phyloP scores from a whole-genome alignment of 306 rosid species.

The Rosa persica region DNA sequence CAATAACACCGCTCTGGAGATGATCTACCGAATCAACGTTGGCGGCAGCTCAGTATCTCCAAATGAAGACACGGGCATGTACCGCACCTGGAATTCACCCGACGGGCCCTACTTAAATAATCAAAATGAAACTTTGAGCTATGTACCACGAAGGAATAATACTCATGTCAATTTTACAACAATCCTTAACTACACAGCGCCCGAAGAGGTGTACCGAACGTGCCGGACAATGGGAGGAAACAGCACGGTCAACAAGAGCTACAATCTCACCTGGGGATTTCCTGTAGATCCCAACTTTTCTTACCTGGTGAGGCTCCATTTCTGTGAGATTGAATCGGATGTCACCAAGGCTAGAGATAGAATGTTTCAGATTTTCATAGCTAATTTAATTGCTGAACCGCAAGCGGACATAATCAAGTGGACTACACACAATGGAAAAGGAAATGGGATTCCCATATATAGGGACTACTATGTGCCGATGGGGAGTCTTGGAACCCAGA shows the following conservation, averaged over 20 bases:
- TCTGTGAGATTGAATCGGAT: slow-evolving; percentile 7
- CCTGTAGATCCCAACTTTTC: slow-evolving; percentile 25
- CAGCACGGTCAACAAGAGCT: background rate
- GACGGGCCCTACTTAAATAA: background rate
- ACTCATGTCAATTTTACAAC: no score
- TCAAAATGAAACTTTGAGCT: no score
- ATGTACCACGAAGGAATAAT: no score
- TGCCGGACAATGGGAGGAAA: no score
- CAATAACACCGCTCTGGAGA: slow-evolving; percentile 27
- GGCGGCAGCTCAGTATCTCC: background rate
- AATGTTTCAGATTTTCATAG: no score
- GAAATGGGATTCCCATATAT: background rate
- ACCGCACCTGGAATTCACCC: background rate
- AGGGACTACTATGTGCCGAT: slow-evolving; percentile 7
- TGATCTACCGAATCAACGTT: slow-evolving; percentile 21
- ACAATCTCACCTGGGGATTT: slow-evolving; percentile 31
- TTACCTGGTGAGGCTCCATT: slow-evolving; percentile 35
- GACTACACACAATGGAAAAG: background rate
- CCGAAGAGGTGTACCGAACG: no score
- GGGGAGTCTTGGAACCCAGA: no score
- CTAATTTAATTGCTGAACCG: no score
- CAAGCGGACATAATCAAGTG: slow-evolving; percentile 26
- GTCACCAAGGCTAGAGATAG: background rate
- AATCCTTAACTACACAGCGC: no score
- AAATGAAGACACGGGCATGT: slow-evolving; percentile 30